A percentile compares a stretch with the other conserved stretches of the same genome.
These are phyloP conservation scores for Phytopythium aichiense DNA, from an alignment of 352 stramenopile species.

Conservation along the genomic window DNA sequence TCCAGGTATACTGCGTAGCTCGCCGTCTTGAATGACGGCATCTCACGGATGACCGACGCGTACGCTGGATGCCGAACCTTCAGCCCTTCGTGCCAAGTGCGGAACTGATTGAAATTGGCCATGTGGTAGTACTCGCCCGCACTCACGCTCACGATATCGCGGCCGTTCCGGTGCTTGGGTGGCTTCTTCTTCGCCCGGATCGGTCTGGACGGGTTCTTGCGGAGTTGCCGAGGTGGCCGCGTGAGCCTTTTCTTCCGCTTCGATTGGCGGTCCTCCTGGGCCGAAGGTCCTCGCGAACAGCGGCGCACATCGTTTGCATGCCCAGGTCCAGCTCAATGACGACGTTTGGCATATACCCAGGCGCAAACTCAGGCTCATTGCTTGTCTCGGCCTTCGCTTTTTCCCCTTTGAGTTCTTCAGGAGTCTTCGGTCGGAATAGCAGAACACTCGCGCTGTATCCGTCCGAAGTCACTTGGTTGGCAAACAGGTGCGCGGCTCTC, in stretches of 20 bases:
- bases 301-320: constrained; percentile 10
- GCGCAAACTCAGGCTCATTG: no score
- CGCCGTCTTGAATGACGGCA: no score
- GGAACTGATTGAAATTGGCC: no score
- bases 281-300: not conserved
- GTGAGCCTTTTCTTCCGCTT: not conserved
- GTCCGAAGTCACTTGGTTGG: constrained; percentile 12
- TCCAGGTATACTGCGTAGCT: no score
- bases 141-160: no score
- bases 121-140: no score
- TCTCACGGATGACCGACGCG: no score
- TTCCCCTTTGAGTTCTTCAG: not conserved
- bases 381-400: not conserved
- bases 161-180: constrained; percentile 6
- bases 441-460: constrained; percentile 1
- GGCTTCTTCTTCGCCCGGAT: not conserved
- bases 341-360: constrained; percentile 9
- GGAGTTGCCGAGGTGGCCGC: not conserved
- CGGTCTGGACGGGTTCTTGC: constrained; percentile 5
- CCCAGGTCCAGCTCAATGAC: constrained; percentile 14
- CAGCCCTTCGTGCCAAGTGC: no score
- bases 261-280: not conserved
- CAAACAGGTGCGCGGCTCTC: constrained; percentile 8
- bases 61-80: no score
- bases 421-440: constrained; percentile 9